Conservation (phyloP, 495 filamentous ascomycete species). For the Pyrenula massariospora region DNA sequence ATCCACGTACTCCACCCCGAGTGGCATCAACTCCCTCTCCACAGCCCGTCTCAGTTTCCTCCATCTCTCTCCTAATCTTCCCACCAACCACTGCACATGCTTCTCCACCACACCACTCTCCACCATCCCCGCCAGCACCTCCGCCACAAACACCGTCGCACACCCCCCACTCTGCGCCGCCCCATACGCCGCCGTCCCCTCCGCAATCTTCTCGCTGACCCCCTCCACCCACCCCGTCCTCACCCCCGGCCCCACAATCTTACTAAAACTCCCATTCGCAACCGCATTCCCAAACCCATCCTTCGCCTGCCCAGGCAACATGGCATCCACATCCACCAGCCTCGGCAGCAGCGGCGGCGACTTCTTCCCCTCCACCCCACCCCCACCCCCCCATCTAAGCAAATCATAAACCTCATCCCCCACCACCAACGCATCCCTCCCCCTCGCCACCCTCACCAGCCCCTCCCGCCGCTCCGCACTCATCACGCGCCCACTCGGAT, state of each 20-base stretch:
- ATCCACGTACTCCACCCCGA: not conserved
- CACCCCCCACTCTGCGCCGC: not conserved
- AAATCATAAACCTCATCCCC: constrained; percentile 88
- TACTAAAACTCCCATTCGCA: constrained; percentile 76
- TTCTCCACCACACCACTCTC: not conserved
- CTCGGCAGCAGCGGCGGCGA: constrained; percentile 26
- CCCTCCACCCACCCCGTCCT: constrained; percentile 78
- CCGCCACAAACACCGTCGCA: not conserved
- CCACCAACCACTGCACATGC: not conserved
- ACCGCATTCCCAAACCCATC: constrained; percentile 61
- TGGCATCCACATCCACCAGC: constrained; percentile 64
- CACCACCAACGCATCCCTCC: constrained; percentile 67
- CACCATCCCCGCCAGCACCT: not conserved
- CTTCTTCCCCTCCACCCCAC: constrained; percentile 7
- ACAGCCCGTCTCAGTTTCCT: not conserved
- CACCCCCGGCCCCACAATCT: constrained; percentile 68
- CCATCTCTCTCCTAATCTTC: not conserved
- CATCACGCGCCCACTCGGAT: constrained; percentile 70
- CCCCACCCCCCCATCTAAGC: constrained; percentile 46
- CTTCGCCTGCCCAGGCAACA: constrained; percentile 40
- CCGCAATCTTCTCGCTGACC: constrained; percentile 45
- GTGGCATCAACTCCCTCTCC: not conserved
- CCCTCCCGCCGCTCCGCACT: constrained; percentile 43
- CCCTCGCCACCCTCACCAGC: constrained; percentile 56
- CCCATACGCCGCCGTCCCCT: constrained; percentile 21